Conservation (phyloP, 1,139 yeast species). For the Petasospora rhodanensis region DNA sequence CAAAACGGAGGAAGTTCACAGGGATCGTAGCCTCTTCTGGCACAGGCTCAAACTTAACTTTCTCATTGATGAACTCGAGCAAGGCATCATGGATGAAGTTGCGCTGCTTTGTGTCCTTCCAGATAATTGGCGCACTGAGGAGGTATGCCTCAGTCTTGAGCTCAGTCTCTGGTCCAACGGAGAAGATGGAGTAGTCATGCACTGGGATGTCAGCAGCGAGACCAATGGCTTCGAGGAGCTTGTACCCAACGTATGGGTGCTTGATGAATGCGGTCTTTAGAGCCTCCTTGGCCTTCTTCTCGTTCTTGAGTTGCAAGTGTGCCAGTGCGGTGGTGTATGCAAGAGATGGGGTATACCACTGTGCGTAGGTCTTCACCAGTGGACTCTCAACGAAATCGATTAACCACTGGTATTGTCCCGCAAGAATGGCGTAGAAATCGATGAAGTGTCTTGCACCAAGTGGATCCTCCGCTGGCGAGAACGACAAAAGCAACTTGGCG, state of each 20-base stretch:
- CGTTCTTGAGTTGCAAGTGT: conserved; percentile 34
- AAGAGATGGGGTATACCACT: conserved; percentile 74
- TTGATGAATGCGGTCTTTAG: conserved; percentile 46
- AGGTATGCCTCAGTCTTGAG: conserved; percentile 49
- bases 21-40: conserved; percentile 39
- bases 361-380: conserved; percentile 49
- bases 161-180: conserved; percentile 27
- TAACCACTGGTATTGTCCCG: conserved; percentile 62
- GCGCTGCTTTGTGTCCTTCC: conserved; percentile 44
- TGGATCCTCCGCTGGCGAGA: conserved; percentile 80
- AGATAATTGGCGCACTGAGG: conserved; percentile 44
- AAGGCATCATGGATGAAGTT: conserved; percentile 48
- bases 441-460: conserved; percentile 78
- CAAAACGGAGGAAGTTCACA: conserved; percentile 57
- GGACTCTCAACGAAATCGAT: conserved; percentile 52
- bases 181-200: conserved; percentile 26
- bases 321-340: conserved; percentile 68
- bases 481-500: conserved; percentile 62
- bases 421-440: conserved; percentile 70
- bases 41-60: conserved; percentile 9
- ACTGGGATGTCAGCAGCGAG: conserved; percentile 22
- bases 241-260: conserved; percentile 58
- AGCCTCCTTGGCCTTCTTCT: conserved; percentile 41
- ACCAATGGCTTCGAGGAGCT: conserved; percentile 40
- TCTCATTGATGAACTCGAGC: conserved; percentile 29